These are phyloP conservation scores for Agastache rugosa DNA, from an alignment of 257 asterid genomes.

Conservation along the genomic window DNA sequence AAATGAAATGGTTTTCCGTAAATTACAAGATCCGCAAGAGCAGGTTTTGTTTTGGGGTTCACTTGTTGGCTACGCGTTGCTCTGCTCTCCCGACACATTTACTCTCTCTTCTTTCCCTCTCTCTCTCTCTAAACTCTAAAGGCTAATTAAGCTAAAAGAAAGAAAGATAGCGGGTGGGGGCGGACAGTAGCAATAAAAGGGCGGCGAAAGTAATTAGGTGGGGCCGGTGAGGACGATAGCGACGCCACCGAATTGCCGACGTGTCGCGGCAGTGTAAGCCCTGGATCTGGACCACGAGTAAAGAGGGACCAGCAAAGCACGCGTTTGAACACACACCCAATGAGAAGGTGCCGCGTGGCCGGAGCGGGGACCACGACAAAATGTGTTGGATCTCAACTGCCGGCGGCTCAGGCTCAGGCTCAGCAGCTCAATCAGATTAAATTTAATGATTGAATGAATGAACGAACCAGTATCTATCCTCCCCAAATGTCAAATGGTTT, in stretches of 20 bases:
- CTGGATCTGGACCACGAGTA: conserved; percentile 7
- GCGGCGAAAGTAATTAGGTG: conserved; percentile 12
- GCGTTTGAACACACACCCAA: not conserved
- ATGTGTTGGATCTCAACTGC: conserved; percentile 7
- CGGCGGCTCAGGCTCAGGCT: too few relatives aligned
- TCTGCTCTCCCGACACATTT: too few relatives aligned
- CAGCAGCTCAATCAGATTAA: too few relatives aligned
- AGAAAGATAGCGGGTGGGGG: too few relatives aligned
- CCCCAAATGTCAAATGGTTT: too few relatives aligned
- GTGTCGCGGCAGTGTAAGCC: conserved; percentile 13
- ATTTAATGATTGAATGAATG: too few relatives aligned
- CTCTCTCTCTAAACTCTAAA: not conserved
- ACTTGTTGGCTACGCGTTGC: not conserved
- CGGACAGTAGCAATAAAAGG: not conserved
- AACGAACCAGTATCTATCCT: too few relatives aligned
- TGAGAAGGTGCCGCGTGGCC: not conserved
- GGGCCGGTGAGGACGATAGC: conserved; percentile 10
- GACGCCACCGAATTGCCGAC: conserved; percentile 7
- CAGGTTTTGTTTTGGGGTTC: not conserved
- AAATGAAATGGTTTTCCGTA: not conserved
- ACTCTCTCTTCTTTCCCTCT: too few relatives aligned
- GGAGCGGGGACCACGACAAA: not conserved
- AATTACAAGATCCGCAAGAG: not conserved
- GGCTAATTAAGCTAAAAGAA: too few relatives aligned
- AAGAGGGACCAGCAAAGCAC: conserved; percentile 33